Conservation (phyloP, 208 protist species). For the Trypanosoma platydactyli region DNA sequence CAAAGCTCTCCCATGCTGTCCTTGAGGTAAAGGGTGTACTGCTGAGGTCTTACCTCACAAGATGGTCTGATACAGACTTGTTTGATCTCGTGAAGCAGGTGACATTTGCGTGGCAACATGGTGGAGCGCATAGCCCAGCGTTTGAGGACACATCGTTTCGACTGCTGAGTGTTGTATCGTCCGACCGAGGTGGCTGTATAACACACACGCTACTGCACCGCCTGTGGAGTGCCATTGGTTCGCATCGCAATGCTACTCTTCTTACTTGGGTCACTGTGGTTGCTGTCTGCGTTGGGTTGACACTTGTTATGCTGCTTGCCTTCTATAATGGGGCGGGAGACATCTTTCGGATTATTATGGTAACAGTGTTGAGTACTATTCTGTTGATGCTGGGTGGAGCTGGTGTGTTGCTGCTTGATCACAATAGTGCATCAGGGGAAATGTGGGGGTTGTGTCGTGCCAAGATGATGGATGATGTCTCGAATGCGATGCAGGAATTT, state of each 20-base stretch:
- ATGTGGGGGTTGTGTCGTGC: slow-evolving; percentile 49
- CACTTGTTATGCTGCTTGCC: slow-evolving; percentile 37
- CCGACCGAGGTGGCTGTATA: slow-evolving; percentile 41
- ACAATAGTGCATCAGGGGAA: slow-evolving; percentile 62
- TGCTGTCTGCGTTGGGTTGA: slow-evolving; percentile 32
- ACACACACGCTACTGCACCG: slow-evolving; percentile 41
- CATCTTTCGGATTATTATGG: slow-evolving; percentile 33
- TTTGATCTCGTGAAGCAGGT: slow-evolving; percentile 42
- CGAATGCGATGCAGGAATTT: slow-evolving; percentile 37
- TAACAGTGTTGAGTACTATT: slow-evolving; percentile 32
- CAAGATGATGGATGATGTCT: slow-evolving; percentile 37
- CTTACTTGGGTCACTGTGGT: slow-evolving; percentile 6
- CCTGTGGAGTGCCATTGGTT: slow-evolving; percentile 50
- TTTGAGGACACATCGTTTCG: slow-evolving; percentile 48
- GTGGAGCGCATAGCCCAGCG: slow-evolving; percentile 42
- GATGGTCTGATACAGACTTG: slow-evolving; percentile 53
- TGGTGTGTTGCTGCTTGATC: slow-evolving; percentile 41
- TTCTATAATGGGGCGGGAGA: slow-evolving; percentile 30
- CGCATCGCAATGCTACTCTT: slow-evolving; percentile 6
- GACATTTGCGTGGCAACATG: slow-evolving; percentile 37
- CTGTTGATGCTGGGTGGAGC: slow-evolving; percentile 32
- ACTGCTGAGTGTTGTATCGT: slow-evolving; percentile 53
- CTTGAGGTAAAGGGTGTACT: slow-evolving; percentile 48
- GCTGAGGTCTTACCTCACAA: slow-evolving; percentile 39
- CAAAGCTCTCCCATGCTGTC: slow-evolving; percentile 39